Evolutionary conservation across 139 green algal species (phyloP).

Genomic region (Closterium sp.): DNA sequence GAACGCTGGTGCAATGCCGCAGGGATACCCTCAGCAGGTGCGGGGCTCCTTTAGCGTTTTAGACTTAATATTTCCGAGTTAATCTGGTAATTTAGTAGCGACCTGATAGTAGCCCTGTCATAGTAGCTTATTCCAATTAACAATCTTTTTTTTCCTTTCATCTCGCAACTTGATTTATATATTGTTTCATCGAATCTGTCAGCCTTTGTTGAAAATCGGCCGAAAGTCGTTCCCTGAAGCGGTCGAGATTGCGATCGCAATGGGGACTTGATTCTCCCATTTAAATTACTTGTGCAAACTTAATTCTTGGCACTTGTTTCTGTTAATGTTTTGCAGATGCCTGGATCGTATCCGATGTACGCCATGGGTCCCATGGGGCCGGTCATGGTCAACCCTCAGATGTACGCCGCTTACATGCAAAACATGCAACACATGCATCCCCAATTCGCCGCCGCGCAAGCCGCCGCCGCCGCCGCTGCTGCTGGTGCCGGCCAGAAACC

Average conservation of each 20-base stretch:
- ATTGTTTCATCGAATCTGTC: constrained; percentile 95
- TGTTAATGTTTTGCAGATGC: background rate
- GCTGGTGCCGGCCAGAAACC: background rate
- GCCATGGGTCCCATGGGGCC: background rate
- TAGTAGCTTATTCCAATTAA: too few species aligned
- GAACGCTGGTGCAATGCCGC: background rate
- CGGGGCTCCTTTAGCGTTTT: too few species aligned
- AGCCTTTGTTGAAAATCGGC: constrained; percentile 67
- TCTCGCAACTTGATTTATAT: constrained; percentile 8
- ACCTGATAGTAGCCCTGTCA: too few species aligned
- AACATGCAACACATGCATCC: background rate
- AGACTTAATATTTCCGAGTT: too few species aligned
- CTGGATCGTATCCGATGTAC: background rate
- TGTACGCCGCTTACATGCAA: background rate
- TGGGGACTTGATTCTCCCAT: too few species aligned
- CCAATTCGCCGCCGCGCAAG: background rate
- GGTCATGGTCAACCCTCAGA: background rate
- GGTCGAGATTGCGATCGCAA: too few species aligned
- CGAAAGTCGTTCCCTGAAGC: constrained; percentile 79
- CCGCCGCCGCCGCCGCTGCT: background rate
- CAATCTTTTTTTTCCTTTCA: too few species aligned
- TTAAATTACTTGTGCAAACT: too few species aligned
- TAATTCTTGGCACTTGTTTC: too few species aligned
- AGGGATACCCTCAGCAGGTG: background rate
- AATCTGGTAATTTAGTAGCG: too few species aligned